Conservation (phyloP, 306 rosid species). For the Hippophae gyantsensis region DNA sequence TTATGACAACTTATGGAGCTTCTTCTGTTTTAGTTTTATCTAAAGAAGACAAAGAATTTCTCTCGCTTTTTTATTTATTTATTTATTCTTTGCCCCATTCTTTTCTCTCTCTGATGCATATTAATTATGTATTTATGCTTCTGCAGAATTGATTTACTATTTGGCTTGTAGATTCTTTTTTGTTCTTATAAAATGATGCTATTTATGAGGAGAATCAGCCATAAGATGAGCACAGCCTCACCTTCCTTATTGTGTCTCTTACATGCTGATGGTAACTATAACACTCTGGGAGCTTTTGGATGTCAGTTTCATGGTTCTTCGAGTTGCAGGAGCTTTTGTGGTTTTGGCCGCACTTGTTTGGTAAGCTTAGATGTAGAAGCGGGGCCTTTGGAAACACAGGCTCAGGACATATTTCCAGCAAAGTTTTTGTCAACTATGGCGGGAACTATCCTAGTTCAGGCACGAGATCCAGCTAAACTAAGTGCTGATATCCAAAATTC, state of each 20-base stretch:
- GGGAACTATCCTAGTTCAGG: conserved; percentile 60
- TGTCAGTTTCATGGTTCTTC: conserved; percentile 12
- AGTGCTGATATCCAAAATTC: conserved; percentile 50
- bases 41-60: too few species aligned
- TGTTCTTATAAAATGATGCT: conserved; percentile 16
- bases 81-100: neutral
- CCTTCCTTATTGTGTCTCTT: conserved; percentile 17
- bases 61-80: neutral
- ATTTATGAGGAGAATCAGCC: conserved; percentile 21
- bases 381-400: conserved; percentile 15
- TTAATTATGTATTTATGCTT: neutral
- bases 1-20: too few species aligned
- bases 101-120: neutral
- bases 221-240: conserved; percentile 12
- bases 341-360: conserved; percentile 25
- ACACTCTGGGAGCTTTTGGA: conserved; percentile 9
- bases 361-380: conserved; percentile 15
- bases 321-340: conserved; percentile 12
- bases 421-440: conserved; percentile 33
- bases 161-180: too few species aligned
- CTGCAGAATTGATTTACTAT: neutral
- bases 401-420: conserved; percentile 12
- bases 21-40: too few species aligned
- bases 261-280: conserved; percentile 20
- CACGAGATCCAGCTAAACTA: conserved; percentile 61